Percentiles rank a stretch among this genome's conserved stretches.
phyloP scores from a whole-genome alignment of 345 rosid species.

The Bruguiera sexangula region DNA sequence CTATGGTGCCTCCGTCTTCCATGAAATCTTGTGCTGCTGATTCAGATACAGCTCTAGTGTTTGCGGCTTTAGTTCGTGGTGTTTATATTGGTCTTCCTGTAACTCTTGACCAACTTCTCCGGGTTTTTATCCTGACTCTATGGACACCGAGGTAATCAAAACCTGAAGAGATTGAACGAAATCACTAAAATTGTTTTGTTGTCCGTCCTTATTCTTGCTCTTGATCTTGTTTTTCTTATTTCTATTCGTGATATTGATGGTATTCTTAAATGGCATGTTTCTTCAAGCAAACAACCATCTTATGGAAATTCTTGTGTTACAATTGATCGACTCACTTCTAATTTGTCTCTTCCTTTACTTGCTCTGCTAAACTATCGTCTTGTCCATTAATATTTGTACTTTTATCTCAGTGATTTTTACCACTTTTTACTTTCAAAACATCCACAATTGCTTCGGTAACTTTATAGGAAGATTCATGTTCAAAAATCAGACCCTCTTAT shows the following conservation, averaged over 20 bases:
- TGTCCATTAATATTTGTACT: conserved; percentile 11
- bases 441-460: conserved; percentile 9
- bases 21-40: conserved; percentile 9
- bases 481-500: conserved; percentile 27
- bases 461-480: conserved; percentile 33
- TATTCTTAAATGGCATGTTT: conserved; percentile 14
- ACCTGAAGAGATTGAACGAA: too few species aligned
- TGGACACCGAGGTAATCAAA: not conserved
- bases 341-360: conserved; percentile 10
- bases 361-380: conserved; percentile 2
- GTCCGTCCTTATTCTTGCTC: too few species aligned
- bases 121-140: not conserved
- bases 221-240: not conserved
- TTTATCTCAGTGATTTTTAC: conserved; percentile 11
- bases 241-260: conserved; percentile 10
- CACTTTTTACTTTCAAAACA: conserved; percentile 23
- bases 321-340: not conserved
- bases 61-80: not conserved
- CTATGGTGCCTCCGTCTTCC: conserved; percentile 14
- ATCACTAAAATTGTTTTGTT: conserved; percentile 5
- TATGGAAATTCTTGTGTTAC: conserved; percentile 3
- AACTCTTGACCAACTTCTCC: not conserved
- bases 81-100: conserved; percentile 18
- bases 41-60: not conserved
- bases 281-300: conserved; percentile 4